These are phyloP conservation scores for Lactarius psammicola DNA, from an alignment of 768 basidiomycete genomes.

Conservation along the genomic window DNA sequence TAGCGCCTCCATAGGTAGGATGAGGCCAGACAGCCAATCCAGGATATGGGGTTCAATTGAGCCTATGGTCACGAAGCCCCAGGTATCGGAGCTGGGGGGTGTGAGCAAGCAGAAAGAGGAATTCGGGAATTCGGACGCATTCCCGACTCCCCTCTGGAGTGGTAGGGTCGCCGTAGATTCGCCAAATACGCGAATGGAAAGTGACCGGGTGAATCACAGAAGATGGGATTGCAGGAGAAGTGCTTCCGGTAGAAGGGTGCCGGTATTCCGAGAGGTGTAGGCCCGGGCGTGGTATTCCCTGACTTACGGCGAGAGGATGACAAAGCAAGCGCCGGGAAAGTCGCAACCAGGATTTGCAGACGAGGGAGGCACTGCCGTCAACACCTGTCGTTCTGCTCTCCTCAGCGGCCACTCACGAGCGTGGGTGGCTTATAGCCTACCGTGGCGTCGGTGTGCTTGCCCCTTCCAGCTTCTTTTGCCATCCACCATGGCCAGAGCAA, in stretches of 20 bases:
- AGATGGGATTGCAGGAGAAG: slow-evolving; percentile 13
- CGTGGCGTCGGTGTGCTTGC: not conserved
- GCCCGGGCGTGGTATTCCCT: not conserved
- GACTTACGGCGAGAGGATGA: not conserved
- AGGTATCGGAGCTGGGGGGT: slow-evolving; percentile 2
- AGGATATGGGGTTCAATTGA: slow-evolving; percentile 2
- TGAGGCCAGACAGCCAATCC: slow-evolving; percentile 20
- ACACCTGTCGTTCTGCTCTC: not conserved
- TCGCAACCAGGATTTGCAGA: slow-evolving; percentile 23
- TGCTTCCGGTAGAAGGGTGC: slow-evolving; percentile 1
- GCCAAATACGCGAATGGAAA: slow-evolving; percentile 14
- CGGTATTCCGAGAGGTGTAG: not conserved
- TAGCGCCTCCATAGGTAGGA: slow-evolving; percentile 8
- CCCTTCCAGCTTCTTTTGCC: not conserved
- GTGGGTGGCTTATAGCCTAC: not conserved
- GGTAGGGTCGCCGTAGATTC: not conserved
- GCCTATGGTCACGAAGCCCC: not conserved
- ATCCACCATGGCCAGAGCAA: slow-evolving; percentile 4
- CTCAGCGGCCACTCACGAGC: slow-evolving; percentile 8
- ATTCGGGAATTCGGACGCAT: slow-evolving; percentile 14
- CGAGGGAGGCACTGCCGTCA: slow-evolving; percentile 8
- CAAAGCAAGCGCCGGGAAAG: slow-evolving; percentile 13
- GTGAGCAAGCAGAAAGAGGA: slow-evolving; percentile 17
- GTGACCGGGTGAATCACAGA: slow-evolving; percentile 9
- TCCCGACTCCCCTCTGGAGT: not conserved